phyloP scores from a whole-genome alignment of 108 stramenopile genomes.

The Asterionellopsis glacialis region DNA sequence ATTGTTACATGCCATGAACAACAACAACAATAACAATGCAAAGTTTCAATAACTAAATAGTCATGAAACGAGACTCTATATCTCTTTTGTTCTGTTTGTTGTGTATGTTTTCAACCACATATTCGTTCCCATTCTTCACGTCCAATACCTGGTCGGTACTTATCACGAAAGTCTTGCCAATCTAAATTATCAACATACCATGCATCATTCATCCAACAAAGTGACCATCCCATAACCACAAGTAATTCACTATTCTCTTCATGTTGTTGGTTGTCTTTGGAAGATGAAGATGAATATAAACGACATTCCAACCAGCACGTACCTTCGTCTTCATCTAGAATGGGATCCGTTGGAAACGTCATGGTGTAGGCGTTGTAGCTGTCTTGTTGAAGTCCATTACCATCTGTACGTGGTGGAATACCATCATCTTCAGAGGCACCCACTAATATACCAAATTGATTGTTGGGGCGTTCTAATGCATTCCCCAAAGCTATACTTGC shows the following conservation, averaged over 20 bases:
- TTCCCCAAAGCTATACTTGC: constrained; percentile 21
- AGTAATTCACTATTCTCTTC: constrained; percentile 19
- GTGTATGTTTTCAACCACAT: constrained; percentile 17
- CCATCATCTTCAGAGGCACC: constrained; percentile 27
- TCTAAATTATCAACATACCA: constrained; percentile 46
- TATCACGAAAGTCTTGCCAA: constrained; percentile 62
- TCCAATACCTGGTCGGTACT: constrained; percentile 48
- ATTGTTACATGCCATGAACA: no score
- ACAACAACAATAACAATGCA: no score
- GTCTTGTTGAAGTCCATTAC: no score
- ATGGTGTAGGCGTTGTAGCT: constrained; percentile 22
- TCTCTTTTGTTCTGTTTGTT: no score
- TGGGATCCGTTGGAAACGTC: constrained; percentile 39
- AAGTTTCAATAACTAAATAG: no score
- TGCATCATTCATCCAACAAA: constrained; percentile 20
- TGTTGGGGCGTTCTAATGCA: constrained; percentile 40
- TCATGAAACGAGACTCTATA: no score
- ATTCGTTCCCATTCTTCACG: constrained; percentile 52
- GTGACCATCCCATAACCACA: constrained; percentile 36
- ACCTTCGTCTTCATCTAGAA: constrained; percentile 43
- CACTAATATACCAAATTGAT: constrained; percentile 76
- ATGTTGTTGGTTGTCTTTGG: constrained; percentile 20
- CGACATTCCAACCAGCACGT: constrained; percentile 52
- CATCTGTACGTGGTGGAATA: neutral
- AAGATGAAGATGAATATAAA: constrained; percentile 7